These are phyloP conservation scores for Lipomyces starkeyi DNA, from an alignment of 805 yeast species.

Conservation along the genomic window DNA sequence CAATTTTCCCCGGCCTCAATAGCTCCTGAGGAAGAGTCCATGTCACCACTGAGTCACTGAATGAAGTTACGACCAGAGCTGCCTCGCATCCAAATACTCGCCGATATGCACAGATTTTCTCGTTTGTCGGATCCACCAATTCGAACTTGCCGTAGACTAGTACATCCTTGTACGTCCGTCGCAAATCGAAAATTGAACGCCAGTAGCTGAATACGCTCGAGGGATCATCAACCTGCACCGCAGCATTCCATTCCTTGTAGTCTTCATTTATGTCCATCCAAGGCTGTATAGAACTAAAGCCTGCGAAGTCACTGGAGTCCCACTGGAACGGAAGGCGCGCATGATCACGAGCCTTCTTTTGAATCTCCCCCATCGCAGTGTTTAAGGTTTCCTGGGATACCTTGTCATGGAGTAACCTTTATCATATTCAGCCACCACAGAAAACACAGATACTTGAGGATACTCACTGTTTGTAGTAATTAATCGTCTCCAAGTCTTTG, in stretches of 20 bases:
- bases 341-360: constrained; percentile 56
- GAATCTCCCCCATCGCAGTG: constrained; percentile 35
- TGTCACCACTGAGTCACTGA: constrained; percentile 4
- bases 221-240: constrained; percentile 53
- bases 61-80: constrained; percentile 17
- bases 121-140: constrained; percentile 47
- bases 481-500: constrained; percentile 57
- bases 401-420: background rate
- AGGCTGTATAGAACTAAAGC: constrained; percentile 54
- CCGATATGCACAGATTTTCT: constrained; percentile 16
- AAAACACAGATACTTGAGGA: background rate
- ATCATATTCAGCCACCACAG: background rate
- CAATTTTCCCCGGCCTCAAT: constrained; percentile 9
- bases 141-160: constrained; percentile 55
- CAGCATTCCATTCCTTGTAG: constrained; percentile 56
- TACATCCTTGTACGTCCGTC: constrained; percentile 54
- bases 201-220: constrained; percentile 56
- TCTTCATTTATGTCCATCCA: constrained; percentile 60
- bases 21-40: constrained; percentile 17
- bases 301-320: constrained; percentile 49
- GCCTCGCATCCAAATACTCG: constrained; percentile 8
- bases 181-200: constrained; percentile 51
- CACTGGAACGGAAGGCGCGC: constrained; percentile 62
- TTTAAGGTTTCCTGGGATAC: constrained; percentile 7
- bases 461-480: constrained; percentile 44